Evolutionary conservation across 169 alveolate species (phyloP).

Genomic region (Plasmodium sp.): DNA sequence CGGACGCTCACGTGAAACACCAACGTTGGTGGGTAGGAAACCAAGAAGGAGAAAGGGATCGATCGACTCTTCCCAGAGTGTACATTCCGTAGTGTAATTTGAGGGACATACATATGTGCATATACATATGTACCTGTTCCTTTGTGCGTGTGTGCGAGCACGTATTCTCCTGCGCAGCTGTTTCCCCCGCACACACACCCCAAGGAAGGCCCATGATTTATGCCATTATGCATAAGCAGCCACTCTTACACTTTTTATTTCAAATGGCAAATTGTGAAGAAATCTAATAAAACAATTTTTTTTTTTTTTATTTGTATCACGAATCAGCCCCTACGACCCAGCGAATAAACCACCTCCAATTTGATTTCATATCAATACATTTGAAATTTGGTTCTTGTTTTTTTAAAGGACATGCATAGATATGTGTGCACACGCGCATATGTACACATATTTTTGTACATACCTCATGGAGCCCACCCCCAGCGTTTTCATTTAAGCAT

Average conservation of each 20-base stretch:
- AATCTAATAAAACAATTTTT: background rate
- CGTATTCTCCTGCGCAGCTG: background rate
- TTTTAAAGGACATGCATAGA: background rate
- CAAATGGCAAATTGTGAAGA: background rate
- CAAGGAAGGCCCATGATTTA: background rate
- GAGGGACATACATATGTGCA: background rate
- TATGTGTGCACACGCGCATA: background rate
- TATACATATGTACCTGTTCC: background rate
- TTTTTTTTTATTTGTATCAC: background rate
- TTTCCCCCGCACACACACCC: background rate
- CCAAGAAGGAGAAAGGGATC: background rate
- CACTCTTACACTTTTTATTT: background rate
- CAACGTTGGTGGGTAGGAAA: background rate
- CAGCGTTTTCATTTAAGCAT: background rate
- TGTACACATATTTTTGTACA: background rate
- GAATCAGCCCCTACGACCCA: background rate
- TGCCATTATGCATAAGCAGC: background rate
- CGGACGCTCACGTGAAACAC: background rate
- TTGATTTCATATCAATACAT: background rate
- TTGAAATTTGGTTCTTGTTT: conserved; percentile 7
- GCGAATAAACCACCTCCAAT: background rate
- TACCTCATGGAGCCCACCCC: background rate
- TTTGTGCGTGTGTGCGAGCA: background rate
- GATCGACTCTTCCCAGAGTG: background rate
- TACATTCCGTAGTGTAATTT: background rate